Evolutionary conservation across 139 green algal species (phyloP).

Genomic region (Zygnema cylindricum): DNA sequence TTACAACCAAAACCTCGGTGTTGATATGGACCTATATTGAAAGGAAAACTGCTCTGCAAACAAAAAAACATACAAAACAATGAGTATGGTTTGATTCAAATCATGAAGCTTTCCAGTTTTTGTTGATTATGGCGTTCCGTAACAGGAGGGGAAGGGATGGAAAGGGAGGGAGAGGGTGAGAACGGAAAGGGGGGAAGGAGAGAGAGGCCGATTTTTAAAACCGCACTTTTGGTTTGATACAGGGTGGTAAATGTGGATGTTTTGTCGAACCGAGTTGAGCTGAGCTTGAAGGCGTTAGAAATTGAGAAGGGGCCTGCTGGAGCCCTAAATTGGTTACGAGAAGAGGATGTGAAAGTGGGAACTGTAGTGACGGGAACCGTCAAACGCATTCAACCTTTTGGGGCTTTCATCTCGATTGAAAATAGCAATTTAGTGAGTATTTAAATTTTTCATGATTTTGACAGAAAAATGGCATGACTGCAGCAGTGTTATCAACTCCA

Average conservation of each 20-base stretch:
- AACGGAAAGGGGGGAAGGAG: background rate
- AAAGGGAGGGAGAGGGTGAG: background rate
- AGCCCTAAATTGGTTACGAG: background rate
- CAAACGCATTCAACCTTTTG: slow-evolving; percentile 71
- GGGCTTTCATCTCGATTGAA: slow-evolving; percentile 88
- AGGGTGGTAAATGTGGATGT: background rate
- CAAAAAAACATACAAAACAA: too few species aligned
- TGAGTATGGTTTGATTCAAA: background rate
- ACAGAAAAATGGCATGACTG: too few species aligned
- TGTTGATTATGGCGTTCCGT: background rate
- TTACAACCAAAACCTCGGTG: background rate
- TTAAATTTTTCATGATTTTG: too few species aligned
- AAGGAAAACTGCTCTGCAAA: too few species aligned
- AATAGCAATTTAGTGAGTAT: slow-evolving; percentile 35
- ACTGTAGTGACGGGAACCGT: slow-evolving; percentile 54
- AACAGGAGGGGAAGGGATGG: background rate
- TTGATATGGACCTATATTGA: too few species aligned
- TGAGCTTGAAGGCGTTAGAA: background rate
- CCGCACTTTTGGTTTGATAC: too few species aligned
- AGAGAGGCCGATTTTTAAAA: too few species aligned
- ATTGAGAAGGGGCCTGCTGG: background rate
- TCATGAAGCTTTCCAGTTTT: background rate
- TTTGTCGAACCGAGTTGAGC: background rate
- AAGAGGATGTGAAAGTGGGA: slow-evolving; percentile 38
- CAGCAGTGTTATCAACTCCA: too few species aligned